Evolutionary conservation across 768 basidiomycete species (phyloP), one percentile per base, ranked within the genome.

Genomic region (Porphyrellus cyaneotinctus): DNA sequence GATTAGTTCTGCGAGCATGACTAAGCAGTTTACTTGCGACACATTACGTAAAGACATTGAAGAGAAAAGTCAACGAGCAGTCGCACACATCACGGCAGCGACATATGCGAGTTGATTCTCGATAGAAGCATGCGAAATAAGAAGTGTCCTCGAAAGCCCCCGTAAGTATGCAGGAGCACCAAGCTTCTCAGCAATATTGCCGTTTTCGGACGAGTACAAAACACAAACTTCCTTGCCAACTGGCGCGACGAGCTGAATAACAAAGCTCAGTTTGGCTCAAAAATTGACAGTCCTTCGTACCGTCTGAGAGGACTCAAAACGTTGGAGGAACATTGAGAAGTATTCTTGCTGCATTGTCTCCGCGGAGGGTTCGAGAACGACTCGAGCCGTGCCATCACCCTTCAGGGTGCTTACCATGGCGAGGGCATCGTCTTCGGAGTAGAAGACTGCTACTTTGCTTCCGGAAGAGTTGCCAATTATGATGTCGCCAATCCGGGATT

Each of bases 391-490:
- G 6, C 81, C 80, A 7, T 72, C 73, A 14, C 77, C 72, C 39
- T 76, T 75, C 28, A 88, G 61, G 7, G 83, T 74, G 49, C 76
- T 70, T n/a, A 84, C 70, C 47, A 87, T 66, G n/a, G 70, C 64
- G 31, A 74, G 62, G 3, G 81, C 81, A 53, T 76, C 67, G 28
- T 75, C 62, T 28, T 70, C 64, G 35, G 67, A 68, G 61, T 85
- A 87, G 59, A 88, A 87, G 58, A 82, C 77, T 18, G 84, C 87
- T 1, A 84, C 77, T 10, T 77, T 75, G 17, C 74, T 75, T 31
- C 64, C 74, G 13, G 61, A 63, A 36, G 60, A 61, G 14, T 70
- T 72, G 18, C 64, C 68, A 33, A 76, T 64, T 30, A 73, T 61
- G 18, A 70, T 65, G 33, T 78, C 75, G 17, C 74, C 68, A 37